Evolutionary conservation across 495 filamentous ascomycete genomes (phyloP).

Genomic region (Lophiotrema nucula): DNA sequence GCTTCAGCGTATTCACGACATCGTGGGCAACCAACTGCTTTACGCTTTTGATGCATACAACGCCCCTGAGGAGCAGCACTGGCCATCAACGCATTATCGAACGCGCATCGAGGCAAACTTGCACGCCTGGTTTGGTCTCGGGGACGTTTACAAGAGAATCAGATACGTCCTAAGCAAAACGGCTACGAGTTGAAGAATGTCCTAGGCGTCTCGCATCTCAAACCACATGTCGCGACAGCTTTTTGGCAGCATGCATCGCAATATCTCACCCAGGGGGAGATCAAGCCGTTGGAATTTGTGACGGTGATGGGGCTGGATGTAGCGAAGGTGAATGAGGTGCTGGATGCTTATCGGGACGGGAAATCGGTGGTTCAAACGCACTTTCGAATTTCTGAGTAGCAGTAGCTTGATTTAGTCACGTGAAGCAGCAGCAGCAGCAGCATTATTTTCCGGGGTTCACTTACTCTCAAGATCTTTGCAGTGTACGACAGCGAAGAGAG

Average conservation of each 20-base stretch:
- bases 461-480: too few species aligned
- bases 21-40: conserved; percentile 39
- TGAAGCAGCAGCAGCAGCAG: too few species aligned
- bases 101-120: conserved; percentile 35
- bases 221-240: neutral
- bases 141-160: too few species aligned
- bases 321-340: neutral
- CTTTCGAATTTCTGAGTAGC: neutral
- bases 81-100: conserved; percentile 38
- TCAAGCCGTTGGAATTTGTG: neutral
- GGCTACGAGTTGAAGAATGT: neutral
- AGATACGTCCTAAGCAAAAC: neutral
- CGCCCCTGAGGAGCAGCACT: conserved; percentile 21
- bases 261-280: neutral
- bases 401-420: too few species aligned
- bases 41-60: conserved; percentile 41
- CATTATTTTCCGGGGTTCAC: too few species aligned
- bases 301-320: neutral
- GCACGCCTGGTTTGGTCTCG: too few species aligned
- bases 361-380: neutral
- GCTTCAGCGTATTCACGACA: conserved; percentile 28
- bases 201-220: neutral
- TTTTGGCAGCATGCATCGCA: neutral
- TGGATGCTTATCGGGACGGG: neutral
- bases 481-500: too few species aligned